These are phyloP conservation scores for Tolypocladium guangdongense DNA, from an alignment of 2,329 filamentous ascomycete genomes.

Conservation along the genomic window DNA sequence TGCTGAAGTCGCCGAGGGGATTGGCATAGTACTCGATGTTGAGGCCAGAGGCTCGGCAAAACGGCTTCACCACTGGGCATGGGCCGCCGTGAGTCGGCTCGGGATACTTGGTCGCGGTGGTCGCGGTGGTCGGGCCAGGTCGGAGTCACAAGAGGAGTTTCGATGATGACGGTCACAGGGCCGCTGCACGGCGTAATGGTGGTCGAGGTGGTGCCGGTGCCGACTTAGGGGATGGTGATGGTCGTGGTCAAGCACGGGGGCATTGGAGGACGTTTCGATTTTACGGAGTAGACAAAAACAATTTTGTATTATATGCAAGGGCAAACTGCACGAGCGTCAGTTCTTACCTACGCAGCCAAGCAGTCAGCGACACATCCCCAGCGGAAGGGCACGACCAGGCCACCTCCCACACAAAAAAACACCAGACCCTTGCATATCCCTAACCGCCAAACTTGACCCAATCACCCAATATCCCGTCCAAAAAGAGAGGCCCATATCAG, in stretches of 20 bases:
- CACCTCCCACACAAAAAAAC: too few relatives aligned
- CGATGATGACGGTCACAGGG: neutral
- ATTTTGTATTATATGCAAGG: too few relatives aligned
- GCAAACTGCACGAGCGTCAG: too few relatives aligned
- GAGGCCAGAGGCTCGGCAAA: neutral
- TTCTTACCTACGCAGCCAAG: too few relatives aligned
- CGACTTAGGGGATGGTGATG: conserved; percentile 1
- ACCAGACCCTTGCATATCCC: too few relatives aligned
- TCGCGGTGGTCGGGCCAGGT: neutral
- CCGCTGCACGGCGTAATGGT: neutral
- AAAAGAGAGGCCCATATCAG: too few relatives aligned
- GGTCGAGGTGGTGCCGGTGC: neutral
- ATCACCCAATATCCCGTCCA: too few relatives aligned
- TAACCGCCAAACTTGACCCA: too few relatives aligned
- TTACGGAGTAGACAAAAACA: too few relatives aligned
- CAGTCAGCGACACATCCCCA: too few relatives aligned
- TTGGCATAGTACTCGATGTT: conserved; percentile 13
- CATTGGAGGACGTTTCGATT: too few relatives aligned
- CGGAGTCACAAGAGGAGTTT: conserved; percentile 1
- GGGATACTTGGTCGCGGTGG: neutral
- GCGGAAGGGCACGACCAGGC: too few relatives aligned
- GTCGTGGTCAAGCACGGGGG: neutral
- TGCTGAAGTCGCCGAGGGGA: conserved; percentile 9
- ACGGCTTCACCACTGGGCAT: neutral
- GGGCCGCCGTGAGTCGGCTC: neutral